These are phyloP conservation scores for Cyberlindnera lachancei DNA, from an alignment of 805 yeast genomes.

Conservation along the genomic window DNA sequence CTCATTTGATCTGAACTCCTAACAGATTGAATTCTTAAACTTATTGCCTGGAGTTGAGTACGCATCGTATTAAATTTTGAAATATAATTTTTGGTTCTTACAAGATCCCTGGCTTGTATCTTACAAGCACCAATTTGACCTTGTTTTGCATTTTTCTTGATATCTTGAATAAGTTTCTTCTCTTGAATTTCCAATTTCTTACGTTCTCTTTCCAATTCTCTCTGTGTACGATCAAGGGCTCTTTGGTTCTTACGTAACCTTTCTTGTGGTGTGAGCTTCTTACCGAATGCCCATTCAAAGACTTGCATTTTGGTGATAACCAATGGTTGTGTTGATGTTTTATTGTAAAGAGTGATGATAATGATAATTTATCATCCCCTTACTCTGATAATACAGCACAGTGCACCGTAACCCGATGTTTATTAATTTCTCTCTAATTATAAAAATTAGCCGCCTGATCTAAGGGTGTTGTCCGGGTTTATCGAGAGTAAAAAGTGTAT, in stretches of 20 bases:
- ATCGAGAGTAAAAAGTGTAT: too few species aligned
- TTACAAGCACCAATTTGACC: constrained; percentile 87
- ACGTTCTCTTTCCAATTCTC: constrained; percentile 87
- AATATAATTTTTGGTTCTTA: constrained; percentile 74
- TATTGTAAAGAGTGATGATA: neutral
- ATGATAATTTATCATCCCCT: too few species aligned
- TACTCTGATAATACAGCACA: too few species aligned
- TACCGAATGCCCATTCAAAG: constrained; percentile 95
- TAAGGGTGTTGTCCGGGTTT: too few species aligned
- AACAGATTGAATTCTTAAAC: constrained; percentile 84
- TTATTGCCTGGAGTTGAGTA: constrained; percentile 92
- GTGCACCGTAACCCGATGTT: too few species aligned
- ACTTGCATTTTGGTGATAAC: constrained; percentile 37
- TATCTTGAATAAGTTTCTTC: constrained; percentile 76
- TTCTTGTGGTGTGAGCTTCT: constrained; percentile 90
- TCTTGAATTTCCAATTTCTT: constrained; percentile 85
- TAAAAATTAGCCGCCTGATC: too few species aligned
- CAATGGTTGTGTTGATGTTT: neutral
- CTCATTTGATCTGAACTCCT: constrained; percentile 95
- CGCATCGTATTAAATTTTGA: constrained; percentile 88
- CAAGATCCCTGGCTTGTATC: constrained; percentile 92
- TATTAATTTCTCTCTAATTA: too few species aligned
- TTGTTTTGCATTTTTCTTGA: constrained; percentile 83
- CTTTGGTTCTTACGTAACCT: constrained; percentile 91
- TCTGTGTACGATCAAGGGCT: constrained; percentile 87